A percentile compares a stretch with the other conserved stretches of the same genome.
Conservation (phyloP, 768 basidiomycete species). For the Boletales sp. region DNA sequence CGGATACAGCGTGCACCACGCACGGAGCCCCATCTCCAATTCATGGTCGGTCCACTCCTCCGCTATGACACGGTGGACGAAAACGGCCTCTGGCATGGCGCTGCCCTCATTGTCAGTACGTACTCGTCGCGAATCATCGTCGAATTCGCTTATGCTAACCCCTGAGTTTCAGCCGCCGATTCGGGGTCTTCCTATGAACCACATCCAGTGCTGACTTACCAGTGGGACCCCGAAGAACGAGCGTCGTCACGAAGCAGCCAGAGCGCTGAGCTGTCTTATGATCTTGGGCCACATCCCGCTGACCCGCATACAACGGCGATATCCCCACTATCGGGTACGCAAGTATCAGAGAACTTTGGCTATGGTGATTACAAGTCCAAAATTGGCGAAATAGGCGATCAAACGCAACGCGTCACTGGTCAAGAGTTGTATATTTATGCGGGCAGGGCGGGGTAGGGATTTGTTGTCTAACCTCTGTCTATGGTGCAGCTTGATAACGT, state of each 20-base stretch:
- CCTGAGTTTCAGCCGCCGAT: constrained; percentile 55
- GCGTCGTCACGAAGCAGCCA: constrained; percentile 11
- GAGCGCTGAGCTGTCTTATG: constrained; percentile 37
- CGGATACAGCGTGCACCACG: constrained; percentile 50
- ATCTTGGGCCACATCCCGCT: constrained; percentile 70
- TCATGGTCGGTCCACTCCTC: constrained; percentile 90
- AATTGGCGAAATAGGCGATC: constrained; percentile 22
- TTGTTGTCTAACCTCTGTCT: neutral
- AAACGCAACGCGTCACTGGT: constrained; percentile 46
- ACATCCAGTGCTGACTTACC: constrained; percentile 62
- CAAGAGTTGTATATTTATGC: constrained; percentile 72
- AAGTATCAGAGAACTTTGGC: constrained; percentile 1
- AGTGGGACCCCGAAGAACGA: constrained; percentile 64
- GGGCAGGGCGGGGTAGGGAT: constrained; percentile 49
- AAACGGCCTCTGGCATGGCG: constrained; percentile 81
- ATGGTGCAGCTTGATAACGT: neutral
- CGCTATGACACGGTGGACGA: constrained; percentile 87
- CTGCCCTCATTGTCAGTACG: constrained; percentile 84
- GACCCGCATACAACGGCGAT: constrained; percentile 58
- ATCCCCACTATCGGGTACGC: constrained; percentile 20
- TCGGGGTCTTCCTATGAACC: constrained; percentile 76
- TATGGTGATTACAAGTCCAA: constrained; percentile 18
- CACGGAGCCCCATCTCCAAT: constrained; percentile 81
- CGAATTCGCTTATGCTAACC: neutral
- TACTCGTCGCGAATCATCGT: constrained; percentile 30